These are phyloP conservation scores for Xanthoparmelia taractica DNA, from an alignment of 495 filamentous ascomycete species.

Conservation along the genomic window DNA sequence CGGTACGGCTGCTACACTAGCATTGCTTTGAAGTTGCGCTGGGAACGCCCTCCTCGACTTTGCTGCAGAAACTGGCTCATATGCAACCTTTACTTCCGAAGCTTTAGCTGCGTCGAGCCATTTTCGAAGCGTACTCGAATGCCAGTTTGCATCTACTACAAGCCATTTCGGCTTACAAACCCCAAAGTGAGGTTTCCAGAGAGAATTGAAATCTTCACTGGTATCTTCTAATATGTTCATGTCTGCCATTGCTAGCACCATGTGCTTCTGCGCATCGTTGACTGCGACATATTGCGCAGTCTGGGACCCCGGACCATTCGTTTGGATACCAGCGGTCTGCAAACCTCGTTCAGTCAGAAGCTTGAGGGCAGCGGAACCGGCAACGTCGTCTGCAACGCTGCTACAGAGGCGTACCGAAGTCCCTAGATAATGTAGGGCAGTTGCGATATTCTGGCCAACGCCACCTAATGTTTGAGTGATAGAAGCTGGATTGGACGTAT, in stretches of 20 bases:
- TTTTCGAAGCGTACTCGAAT: slow-evolving; percentile 47
- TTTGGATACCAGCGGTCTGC: slow-evolving; percentile 52
- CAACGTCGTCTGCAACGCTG: slow-evolving; percentile 66
- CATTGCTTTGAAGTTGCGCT: slow-evolving; percentile 26
- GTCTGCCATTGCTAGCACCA: slow-evolving; percentile 86
- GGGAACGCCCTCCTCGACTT: slow-evolving; percentile 68
- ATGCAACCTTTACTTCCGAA: slow-evolving; percentile 54
- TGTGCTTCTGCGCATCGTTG: slow-evolving; percentile 73
- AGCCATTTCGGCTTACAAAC: slow-evolving; percentile 59
- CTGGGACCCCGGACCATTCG: slow-evolving; percentile 44
- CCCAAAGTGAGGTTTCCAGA: slow-evolving; percentile 54
- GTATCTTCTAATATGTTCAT: slow-evolving; percentile 72
- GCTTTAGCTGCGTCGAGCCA: slow-evolving; percentile 53
- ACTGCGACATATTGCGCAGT: slow-evolving; percentile 90
- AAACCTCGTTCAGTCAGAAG: slow-evolving; percentile 56
- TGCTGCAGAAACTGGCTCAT: slow-evolving; percentile 81
- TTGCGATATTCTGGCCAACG: slow-evolving; percentile 89
- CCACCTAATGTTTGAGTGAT: slow-evolving; percentile 81
- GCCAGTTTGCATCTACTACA: slow-evolving; percentile 80
- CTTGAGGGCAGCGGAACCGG: slow-evolving; percentile 61
- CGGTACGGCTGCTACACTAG: slow-evolving; percentile 49
- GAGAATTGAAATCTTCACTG: slow-evolving; percentile 35
- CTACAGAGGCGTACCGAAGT: slow-evolving; percentile 60
- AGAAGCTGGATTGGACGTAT: slow-evolving; percentile 79
- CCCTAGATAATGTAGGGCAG: slow-evolving; percentile 60